Conservation (phyloP, 2,329 filamentous ascomycete species). For the Botrytis squamosa region DNA sequence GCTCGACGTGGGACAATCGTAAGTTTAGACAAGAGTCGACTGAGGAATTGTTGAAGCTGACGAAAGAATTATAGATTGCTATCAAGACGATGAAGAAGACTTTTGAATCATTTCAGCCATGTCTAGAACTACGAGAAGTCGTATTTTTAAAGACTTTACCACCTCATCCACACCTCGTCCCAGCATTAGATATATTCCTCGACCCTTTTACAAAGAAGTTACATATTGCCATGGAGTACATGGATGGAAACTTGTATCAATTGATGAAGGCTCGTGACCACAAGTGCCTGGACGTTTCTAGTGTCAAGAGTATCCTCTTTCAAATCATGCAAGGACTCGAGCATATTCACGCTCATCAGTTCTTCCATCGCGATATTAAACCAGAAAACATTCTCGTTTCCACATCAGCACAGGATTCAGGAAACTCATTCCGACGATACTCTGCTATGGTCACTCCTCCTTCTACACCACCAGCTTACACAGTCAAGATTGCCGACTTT, state of each 20-base stretch:
- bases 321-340: constrained; percentile 96
- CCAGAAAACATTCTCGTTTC: constrained; percentile 98
- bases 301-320: constrained; percentile 96
- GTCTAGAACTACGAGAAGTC: constrained; percentile 91
- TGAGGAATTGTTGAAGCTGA: constrained; percentile 26
- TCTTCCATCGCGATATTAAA: constrained; percentile 99
- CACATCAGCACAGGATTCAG: constrained; percentile 74
- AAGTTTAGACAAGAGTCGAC: constrained; percentile 44
- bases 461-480: constrained; percentile 88
- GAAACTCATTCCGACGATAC: constrained; percentile 86
- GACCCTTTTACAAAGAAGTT: constrained; percentile 95
- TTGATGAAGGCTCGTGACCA: constrained; percentile 98
- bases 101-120: constrained; percentile 87
- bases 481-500: constrained; percentile 98
- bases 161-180: constrained; percentile 87
- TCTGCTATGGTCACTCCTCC: constrained; percentile 91
- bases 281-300: constrained; percentile 84
- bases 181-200: constrained; percentile 95
- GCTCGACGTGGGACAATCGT: constrained; percentile 91
- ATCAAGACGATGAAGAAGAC: constrained; percentile 99
- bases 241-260: constrained; percentile 99
- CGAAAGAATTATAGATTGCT: constrained; percentile 64
- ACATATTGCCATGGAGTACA: constrained; percentile 98
- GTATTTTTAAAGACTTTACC: constrained; percentile 93
- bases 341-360: constrained; percentile 94